A percentile compares a stretch with the other conserved stretches of the same genome.
phyloP scores from a whole-genome alignment of 345 rosid species.

The Brassica incana region DNA sequence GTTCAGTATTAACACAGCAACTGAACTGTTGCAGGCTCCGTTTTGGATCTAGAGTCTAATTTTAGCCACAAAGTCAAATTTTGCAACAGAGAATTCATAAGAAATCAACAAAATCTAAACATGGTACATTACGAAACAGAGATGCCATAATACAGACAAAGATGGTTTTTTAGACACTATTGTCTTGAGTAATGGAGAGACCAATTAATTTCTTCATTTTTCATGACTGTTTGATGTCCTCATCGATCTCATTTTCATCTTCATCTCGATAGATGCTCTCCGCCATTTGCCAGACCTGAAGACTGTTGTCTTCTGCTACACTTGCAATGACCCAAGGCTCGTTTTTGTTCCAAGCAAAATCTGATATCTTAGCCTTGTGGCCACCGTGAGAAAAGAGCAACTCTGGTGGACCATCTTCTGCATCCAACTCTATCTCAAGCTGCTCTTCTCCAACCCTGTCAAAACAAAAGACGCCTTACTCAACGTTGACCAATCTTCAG shows the following conservation, averaged over 20 bases:
- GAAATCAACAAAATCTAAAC: background rate
- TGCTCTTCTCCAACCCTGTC: slow-evolving; percentile 91
- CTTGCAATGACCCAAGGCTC: slow-evolving; percentile 84
- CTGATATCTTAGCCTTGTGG: slow-evolving; percentile 78
- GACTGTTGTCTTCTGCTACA: slow-evolving; percentile 76
- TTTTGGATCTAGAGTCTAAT: background rate
- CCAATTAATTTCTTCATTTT: background rate
- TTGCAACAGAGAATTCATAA: background rate
- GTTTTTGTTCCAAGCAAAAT: slow-evolving; percentile 79
- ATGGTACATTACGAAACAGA: background rate
- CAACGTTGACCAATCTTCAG: background rate
- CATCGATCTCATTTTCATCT: slow-evolving; percentile 14
- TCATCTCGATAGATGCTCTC: slow-evolving; percentile 75
- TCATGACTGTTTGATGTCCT: background rate
- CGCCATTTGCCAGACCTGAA: slow-evolving; percentile 85
- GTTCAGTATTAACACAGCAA: background rate
- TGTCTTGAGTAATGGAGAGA: background rate
- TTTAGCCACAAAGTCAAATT: background rate
- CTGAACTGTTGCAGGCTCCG: background rate
- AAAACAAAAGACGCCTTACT: background rate
- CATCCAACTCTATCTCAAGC: slow-evolving; percentile 71
- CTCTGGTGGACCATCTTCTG: slow-evolving; percentile 90
- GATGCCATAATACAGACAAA: background rate
- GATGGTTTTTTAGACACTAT: background rate
- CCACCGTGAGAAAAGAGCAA: slow-evolving; percentile 90